Evolutionary conservation across 1,284 basidiomycete species (phyloP), one percentile per base, ranked within the genome.

Genomic region (Tilletia caries): DNA sequence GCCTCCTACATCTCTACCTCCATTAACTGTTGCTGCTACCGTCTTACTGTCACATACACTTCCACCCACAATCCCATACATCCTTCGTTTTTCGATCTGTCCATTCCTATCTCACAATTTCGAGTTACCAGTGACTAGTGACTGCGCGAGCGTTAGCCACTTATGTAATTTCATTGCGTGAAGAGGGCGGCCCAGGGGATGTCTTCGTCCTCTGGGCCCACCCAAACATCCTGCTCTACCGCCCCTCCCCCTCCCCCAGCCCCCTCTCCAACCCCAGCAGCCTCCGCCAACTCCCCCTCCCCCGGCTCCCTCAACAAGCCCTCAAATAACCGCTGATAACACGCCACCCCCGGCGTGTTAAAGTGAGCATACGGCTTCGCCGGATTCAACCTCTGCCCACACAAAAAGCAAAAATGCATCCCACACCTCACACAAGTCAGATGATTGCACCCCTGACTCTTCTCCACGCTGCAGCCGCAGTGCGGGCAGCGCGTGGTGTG

Each of bases 401-500:
- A 76, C 23, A 76, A 66, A 25, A 75, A 75, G 65, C 75, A 76
- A 62, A 74, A 76, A 52, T 76, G 75, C 58, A 73, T 73, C 58
- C 67, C 58, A 43, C 75, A 76, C 41, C 67, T 64, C n/a, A 69
- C 73, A 67, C 75, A 76, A 1, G 73, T 76, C 72, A 76, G 75
- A 58, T 76, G 75, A 60, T 76, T 76, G 64, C 75, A 76, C 2
- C 75, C 75, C 34, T 71, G 72, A n/a, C 68, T 68, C 65, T 75
- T 76, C 60, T 75, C 75, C 23, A 75, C 73, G 4, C 71, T 69
- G 20, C 73, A 71, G 6, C 69, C 64, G 60, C 75, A 76, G 0
- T 70, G 70, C n/a, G 75, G 75, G 37, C 75, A 76, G 0, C 73
- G 72, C 1, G 75, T 76, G 13, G 73, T 75, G 60, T 68, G 67